Base-by-base conservation (phyloP, 805 yeast species). In the Barnettozyma populi region DNA sequence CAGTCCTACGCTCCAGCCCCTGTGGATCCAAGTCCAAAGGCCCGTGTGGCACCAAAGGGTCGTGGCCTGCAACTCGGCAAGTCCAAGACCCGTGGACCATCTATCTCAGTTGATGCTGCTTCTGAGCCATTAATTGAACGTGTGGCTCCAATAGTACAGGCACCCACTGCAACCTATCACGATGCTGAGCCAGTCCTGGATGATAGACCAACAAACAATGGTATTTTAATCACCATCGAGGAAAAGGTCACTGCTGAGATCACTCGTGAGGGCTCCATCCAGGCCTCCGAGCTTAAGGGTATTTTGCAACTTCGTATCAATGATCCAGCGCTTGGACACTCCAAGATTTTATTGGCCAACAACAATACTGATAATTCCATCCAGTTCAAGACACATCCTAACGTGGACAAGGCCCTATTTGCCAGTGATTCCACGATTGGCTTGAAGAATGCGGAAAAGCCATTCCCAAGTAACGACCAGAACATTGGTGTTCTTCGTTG, bases 371-470 rank as follows among this genome's bases (percentile, higher is more conserved):
- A 75, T 14, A 66, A 72, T 35, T 66, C 79, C 70, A 53, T 81
- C 41, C 90, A 84, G 62, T 94, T 79, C 72, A 90, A 90, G 67
- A 90, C 98, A 14, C 97, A 94, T 72, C 99, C 99, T 53, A 90
- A 92, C 64, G 95, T 94, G 55, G 97, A 94, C 69, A 84, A 86
- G 61, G 71, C 70, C 37, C 66, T 79, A 60, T 94, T 92, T 66
- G 73, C 76, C 40, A 63, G 75, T 13, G 65, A 72, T 14, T 72
- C 76, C 49, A 66, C 76, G 38, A 80, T 94, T 59, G 85, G 85
- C 0, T 76, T 90, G 61, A 87, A 86, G 63, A 95, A 90, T 64
- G 71, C 80, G 46, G 62, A 75, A 41, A 87, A 88, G 62, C 79
- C 90, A 32, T 90, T 94, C 79, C 98, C 98, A 36, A 75, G 90